Conservation (phyloP, 129 eudicot species). For the Scalesia atractyloides region DNA sequence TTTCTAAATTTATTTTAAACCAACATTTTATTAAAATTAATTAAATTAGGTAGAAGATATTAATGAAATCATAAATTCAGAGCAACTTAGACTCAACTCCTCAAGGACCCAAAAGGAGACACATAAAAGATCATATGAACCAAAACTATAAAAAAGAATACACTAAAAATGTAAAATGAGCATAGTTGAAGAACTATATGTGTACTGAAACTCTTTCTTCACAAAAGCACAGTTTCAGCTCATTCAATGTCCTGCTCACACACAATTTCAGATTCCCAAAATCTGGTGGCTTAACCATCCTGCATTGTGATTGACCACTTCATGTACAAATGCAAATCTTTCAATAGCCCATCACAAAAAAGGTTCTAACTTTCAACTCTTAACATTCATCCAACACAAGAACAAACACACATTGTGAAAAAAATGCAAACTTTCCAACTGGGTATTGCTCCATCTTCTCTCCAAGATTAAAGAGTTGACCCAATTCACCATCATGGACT, state of each 20-base stretch:
- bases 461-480: constrained; percentile 12
- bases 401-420: constrained; percentile 12
- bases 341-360: constrained; percentile 13
- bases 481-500: constrained; percentile 49
- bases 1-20: too few species aligned
- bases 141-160: neutral
- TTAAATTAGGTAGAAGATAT: too few species aligned
- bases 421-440: constrained; percentile 31
- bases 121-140: neutral
- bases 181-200: constrained; percentile 19
- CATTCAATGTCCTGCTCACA: constrained; percentile 28
- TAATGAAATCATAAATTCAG: too few species aligned
- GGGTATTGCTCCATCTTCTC: constrained; percentile 20
- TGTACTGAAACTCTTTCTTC: constrained; percentile 17
- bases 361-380: constrained; percentile 12
- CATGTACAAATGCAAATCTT: constrained; percentile 2
- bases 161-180: neutral
- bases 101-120: neutral
- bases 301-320: constrained; percentile 30
- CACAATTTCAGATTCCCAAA: constrained; percentile 36
- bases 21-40: too few species aligned
- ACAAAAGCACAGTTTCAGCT: constrained; percentile 32
- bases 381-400: neutral
- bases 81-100: too few species aligned
- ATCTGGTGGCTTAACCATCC: constrained; percentile 21